Conservation (phyloP, 257 asterid genomes). For the Solanum lignicaule region DNA sequence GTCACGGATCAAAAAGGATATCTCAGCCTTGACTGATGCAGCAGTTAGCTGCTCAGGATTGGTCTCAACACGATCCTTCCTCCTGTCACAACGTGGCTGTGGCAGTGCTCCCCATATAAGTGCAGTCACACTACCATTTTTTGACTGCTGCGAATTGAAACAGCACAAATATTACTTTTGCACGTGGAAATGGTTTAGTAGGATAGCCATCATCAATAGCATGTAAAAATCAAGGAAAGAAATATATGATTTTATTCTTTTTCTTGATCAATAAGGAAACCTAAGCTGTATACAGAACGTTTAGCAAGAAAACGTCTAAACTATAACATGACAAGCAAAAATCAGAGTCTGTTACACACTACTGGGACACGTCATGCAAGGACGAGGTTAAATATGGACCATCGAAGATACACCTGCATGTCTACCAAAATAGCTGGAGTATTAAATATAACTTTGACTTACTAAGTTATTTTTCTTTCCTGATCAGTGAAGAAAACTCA, state of each 20-base stretch:
- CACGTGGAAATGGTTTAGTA: not conserved
- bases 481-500: not conserved
- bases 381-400: not conserved
- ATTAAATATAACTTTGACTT: not conserved
- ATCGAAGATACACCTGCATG: not conserved
- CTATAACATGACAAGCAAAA: not conserved
- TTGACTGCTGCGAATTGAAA: conserved; percentile 48
- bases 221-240: not conserved
- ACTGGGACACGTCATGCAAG: not conserved
- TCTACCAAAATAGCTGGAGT: not conserved
- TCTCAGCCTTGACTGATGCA: conserved; percentile 92
- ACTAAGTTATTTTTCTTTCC: not conserved
- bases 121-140: conserved; percentile 63
- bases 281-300: not conserved
- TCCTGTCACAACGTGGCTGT: conserved; percentile 94
- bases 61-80: conserved; percentile 95
- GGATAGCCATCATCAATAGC: not conserved
- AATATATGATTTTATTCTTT: not conserved
- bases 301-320: not conserved
- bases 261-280: not conserved
- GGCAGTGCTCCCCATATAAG: conserved; percentile 97
- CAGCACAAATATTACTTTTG: not conserved
- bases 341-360: not conserved
- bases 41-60: conserved; percentile 99
- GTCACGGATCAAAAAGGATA: conserved; percentile 48